Conservation (phyloP, 1,284 basidiomycete genomes). For the Apiotrichum laibachii region DNA sequence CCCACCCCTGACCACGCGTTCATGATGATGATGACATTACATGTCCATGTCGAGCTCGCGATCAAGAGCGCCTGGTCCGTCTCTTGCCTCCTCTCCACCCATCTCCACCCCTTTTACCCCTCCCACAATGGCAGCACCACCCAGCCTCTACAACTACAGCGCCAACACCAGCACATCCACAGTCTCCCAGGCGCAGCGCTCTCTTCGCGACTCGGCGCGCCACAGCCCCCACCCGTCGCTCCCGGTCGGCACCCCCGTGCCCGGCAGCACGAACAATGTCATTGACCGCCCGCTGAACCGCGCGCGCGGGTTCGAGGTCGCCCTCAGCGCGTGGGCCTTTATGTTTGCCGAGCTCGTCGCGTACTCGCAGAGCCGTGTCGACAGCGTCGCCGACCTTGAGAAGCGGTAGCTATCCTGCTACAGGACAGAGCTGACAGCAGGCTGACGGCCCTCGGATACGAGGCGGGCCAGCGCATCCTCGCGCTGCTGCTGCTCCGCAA, state of each 20-base stretch:
- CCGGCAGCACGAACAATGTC: constrained; percentile 43
- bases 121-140: constrained; percentile 2
- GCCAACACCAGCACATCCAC: constrained; percentile 18
- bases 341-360: constrained; percentile 87
- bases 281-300: constrained; percentile 84
- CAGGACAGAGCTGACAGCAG: constrained; percentile 54
- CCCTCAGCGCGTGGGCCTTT: constrained; percentile 76
- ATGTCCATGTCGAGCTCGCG: too few species aligned
- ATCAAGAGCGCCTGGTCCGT: too few species aligned
- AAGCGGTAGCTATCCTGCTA: constrained; percentile 56
- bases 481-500: constrained; percentile 47
- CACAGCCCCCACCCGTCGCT: constrained; percentile 9
- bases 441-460: constrained; percentile 83
- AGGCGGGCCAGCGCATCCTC: constrained; percentile 77
- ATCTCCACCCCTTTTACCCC: too few species aligned
- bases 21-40: too few species aligned
- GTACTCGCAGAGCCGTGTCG: constrained; percentile 92
- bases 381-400: constrained; percentile 92
- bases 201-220: constrained; percentile 12
- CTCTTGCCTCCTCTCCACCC: too few species aligned
- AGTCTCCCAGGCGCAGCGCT: constrained; percentile 14
- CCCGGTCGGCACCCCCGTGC: background rate
- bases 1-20: too few species aligned
- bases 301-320: constrained; percentile 74
- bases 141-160: constrained; percentile 17